phyloP scores from a whole-genome alignment of 371 early-diverging fungal genomes.

The Coemansia sp. region DNA sequence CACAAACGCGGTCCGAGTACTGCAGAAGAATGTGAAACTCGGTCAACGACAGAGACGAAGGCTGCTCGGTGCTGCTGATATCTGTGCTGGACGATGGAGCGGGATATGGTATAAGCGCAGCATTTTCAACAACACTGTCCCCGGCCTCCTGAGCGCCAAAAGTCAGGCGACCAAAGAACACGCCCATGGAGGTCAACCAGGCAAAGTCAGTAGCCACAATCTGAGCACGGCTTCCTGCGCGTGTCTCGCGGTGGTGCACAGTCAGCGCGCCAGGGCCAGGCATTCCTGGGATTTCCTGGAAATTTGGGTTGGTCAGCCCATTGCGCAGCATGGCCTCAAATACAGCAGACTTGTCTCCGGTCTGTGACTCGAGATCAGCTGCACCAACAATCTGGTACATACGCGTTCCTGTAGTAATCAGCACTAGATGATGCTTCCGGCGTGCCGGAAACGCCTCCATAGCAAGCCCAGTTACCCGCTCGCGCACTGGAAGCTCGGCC shows the following conservation, averaged over 20 bases:
- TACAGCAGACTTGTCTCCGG: slow-evolving; percentile 59
- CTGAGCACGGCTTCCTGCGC: neutral
- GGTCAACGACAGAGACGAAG: slow-evolving; percentile 74
- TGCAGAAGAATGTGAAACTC: slow-evolving; percentile 86
- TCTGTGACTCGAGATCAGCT: slow-evolving; percentile 58
- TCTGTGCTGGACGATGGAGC: slow-evolving; percentile 19
- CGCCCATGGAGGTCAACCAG: slow-evolving; percentile 67
- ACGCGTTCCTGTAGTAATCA: slow-evolving; percentile 74
- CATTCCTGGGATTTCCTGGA: slow-evolving; percentile 48
- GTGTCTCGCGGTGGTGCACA: slow-evolving; percentile 26
- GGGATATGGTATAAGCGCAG: slow-evolving; percentile 76
- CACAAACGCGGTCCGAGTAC: slow-evolving; percentile 70
- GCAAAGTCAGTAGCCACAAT: slow-evolving; percentile 47
- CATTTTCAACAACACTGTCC: slow-evolving; percentile 76
- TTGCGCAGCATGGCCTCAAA: slow-evolving; percentile 75
- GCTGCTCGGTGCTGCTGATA: slow-evolving; percentile 56
- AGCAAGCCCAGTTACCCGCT: slow-evolving; percentile 76
- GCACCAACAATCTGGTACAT: slow-evolving; percentile 84
- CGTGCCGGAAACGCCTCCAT: slow-evolving; percentile 75
- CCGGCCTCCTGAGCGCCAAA: slow-evolving; percentile 73
- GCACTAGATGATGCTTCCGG: slow-evolving; percentile 69
- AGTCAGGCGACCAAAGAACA: slow-evolving; percentile 77
- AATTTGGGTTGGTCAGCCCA: slow-evolving; percentile 37
- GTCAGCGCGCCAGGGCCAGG: slow-evolving; percentile 44
- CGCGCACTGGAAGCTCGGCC: slow-evolving; percentile 59